Percentiles rank a stretch among this genome's conserved stretches.
phyloP scores from a whole-genome alignment of 2,329 filamentous ascomycete genomes.

The Laburnicola sp. region DNA sequence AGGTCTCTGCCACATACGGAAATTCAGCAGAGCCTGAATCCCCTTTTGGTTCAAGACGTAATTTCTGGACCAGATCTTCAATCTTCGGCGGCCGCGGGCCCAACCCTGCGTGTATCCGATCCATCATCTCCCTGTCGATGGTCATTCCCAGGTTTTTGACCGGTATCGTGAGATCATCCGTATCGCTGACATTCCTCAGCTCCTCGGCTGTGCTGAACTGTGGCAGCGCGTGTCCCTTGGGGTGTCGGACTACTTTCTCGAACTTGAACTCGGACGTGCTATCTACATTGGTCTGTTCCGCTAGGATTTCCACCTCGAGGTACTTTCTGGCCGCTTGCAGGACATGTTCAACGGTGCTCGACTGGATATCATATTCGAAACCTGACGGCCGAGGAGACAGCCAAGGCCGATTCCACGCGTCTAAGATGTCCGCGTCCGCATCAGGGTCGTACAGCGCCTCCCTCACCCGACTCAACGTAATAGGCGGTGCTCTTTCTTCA shows the following conservation, averaged over 20 bases:
- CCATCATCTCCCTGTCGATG: conserved; percentile 18
- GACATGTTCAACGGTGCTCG: not conserved
- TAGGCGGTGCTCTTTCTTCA: not conserved
- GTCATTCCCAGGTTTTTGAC: not conserved
- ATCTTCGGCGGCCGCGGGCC: conserved; percentile 14
- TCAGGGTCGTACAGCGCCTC: not conserved
- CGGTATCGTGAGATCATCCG: not conserved
- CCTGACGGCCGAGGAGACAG: not conserved
- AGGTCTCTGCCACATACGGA: conserved; percentile 14
- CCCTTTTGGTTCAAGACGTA: conserved; percentile 8
- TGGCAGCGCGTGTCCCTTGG: not conserved
- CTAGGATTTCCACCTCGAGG: conserved; percentile 13
- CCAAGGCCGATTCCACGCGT: not conserved
- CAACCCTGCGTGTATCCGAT: conserved; percentile 18
- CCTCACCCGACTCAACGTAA: not conserved
- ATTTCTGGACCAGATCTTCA: conserved; percentile 25
- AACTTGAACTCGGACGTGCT: conserved; percentile 10
- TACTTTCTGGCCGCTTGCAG: conserved; percentile 6
- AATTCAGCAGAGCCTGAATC: not conserved
- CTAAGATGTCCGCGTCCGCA: not conserved
- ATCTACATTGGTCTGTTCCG: conserved; percentile 12
- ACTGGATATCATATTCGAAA: not conserved
- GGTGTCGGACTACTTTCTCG: not conserved
- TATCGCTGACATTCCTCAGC: not conserved
- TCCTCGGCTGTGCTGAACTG: not conserved